Evolutionary conservation across 768 basidiomycete genomes (phyloP), one percentile per base, ranked within the genome.

Genomic region (Tulasnella sp.): DNA sequence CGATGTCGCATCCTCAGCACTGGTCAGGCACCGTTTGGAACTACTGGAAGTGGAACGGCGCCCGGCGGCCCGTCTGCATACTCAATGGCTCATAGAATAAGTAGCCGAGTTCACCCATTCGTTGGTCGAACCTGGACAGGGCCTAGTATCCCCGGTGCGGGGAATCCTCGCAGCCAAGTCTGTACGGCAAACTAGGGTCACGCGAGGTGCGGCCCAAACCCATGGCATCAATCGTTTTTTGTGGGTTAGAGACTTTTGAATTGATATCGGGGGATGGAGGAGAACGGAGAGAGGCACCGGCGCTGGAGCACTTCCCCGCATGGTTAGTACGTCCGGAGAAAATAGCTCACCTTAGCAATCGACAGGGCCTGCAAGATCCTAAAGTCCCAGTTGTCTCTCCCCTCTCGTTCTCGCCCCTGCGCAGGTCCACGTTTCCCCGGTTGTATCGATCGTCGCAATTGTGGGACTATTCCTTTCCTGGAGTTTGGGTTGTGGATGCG

Each of bases 391-490:
- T 67, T 67, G 61, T 67, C 51, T 51, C n/a, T 51, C 51, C 51
- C 51, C 15, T 26, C n/a, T 44, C 29, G 61, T 67, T 67, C 61
- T 67, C 11, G 61, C 15, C 61, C 61, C 61, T 67, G 61, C 61
- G 61, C 61, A 35, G 61, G 61, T 67, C 61, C 61, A 67, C 61
- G 61, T 67, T 67, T 67, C 61, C 61, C 61, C 61, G 61, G 61
- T 67, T 35, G 61, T 32, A 67, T 67, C 61, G 61, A 67, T 67
- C 61, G 29, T 67, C 61, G 61, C 11, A 67, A 35, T 35, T 23
- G 51, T 67, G 61, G 29, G n/a, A 26, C 57, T 61, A 61, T 29
- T 61, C 57, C 57, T 7, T 61, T 61, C 57, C 13, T 61, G 57
- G 57, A 61, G 57, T 61, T 61, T 61, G 57, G 57, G 57, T 61